Evolutionary conservation across 805 yeast genomes (phyloP), one percentile per base, ranked within the genome.

Genomic region (Pichia sporocuriosa): DNA sequence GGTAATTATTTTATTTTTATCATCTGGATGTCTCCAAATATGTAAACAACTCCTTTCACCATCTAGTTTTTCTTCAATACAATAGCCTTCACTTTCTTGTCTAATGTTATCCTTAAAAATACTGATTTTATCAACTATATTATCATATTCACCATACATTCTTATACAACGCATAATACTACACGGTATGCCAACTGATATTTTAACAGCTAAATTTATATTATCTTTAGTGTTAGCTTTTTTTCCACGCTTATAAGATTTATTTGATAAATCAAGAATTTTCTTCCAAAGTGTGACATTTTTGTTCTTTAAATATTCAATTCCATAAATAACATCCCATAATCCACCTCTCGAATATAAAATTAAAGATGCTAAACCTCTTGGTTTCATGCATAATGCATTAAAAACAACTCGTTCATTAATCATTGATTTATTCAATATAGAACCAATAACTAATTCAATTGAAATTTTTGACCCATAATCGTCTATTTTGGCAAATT

Each of bases 21-120:
- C 63, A 59, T 55, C n/a, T 54, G 35, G 31, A 15, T 52, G 10
- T 73, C 80, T 44, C 32, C 66, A 58, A 64, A 78, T 75, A 57
- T 90, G 98, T 35, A 88, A 50, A 40, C 85, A 80, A 52, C 86
- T 77, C 50, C 98, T 65, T 59, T 90, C 97, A 3, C 97, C 98
- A 60, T 90, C 97, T 64, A 88, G 72, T 57, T 90, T 90, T 57
- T 90, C 97, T 55, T 90, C 97, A 9, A 90, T 76, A 39, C 70
- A 72, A 53, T 87, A 86, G 11, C 53, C 51, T 15, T 32, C 35
- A 6, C 22, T 6, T 23, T 44, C 41, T 13, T 25, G 29, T 23
- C 26, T 21, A 1, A 33, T 12, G 32, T 38, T 40, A 21, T 69
- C 65, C n/a, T 47, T 48, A 9, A 54, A 56, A 3, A 37, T 23